phyloP scores from a whole-genome alignment of 352 stramenopile genomes.

The Pythium aristosporum region DNA sequence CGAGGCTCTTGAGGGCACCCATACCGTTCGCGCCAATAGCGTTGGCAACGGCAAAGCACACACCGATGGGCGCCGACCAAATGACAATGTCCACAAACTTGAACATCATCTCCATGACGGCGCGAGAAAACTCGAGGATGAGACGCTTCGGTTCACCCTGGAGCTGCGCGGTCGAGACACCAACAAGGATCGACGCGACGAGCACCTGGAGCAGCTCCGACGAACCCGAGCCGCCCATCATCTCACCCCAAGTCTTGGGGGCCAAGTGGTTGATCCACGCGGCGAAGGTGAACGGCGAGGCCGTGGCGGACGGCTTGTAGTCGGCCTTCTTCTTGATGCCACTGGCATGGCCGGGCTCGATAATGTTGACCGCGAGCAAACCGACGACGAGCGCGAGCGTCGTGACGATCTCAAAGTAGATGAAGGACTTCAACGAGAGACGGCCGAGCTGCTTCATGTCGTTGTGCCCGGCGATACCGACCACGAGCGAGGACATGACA shows the following conservation, averaged over 20 bases:
- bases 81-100: slow-evolving; percentile 74
- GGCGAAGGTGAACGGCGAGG: slow-evolving; percentile 42
- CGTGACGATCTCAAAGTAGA: slow-evolving; percentile 34
- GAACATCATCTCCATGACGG: slow-evolving; percentile 69
- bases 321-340: slow-evolving; percentile 37
- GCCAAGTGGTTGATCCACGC: slow-evolving; percentile 18
- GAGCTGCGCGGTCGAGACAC: slow-evolving; percentile 37
- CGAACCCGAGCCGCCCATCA: slow-evolving; percentile 13
- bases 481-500: slow-evolving; percentile 56
- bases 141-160: slow-evolving; percentile 35
- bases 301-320: slow-evolving; percentile 25
- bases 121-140: slow-evolving; percentile 45
- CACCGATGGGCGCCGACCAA: slow-evolving; percentile 54
- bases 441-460: slow-evolving; percentile 65
- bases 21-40: slow-evolving; percentile 52
- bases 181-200: slow-evolving; percentile 43
- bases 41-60: slow-evolving; percentile 57
- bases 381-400: slow-evolving; percentile 47
- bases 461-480: slow-evolving; percentile 55
- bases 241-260: slow-evolving; percentile 15
- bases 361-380: slow-evolving; percentile 48
- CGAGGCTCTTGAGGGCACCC: slow-evolving; percentile 36
- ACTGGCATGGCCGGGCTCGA: slow-evolving; percentile 45
- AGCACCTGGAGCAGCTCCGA: slow-evolving; percentile 57
- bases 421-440: slow-evolving; percentile 41